Evolutionary conservation across 768 basidiomycete species (phyloP).

Genomic region (Trametes punicea): DNA sequence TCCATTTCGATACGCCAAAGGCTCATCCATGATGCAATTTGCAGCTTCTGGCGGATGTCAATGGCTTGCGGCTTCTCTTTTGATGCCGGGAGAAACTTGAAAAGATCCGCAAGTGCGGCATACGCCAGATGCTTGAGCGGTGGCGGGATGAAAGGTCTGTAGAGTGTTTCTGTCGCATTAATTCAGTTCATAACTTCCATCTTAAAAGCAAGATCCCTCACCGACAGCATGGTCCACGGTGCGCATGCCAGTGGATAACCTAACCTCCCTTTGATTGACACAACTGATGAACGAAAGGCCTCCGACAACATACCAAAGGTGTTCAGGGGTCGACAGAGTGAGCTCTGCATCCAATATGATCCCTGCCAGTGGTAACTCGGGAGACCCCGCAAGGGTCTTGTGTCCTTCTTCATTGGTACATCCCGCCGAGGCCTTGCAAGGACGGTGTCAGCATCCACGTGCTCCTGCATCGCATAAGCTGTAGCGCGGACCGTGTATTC

Average conservation of each 20-base stretch:
- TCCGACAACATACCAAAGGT: conserved; percentile 72
- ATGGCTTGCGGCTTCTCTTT: conserved; percentile 57
- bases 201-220: no score
- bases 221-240: conserved; percentile 79
- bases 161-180: conserved; percentile 55
- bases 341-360: conserved; percentile 78
- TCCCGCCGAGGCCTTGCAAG: no score
- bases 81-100: conserved; percentile 65
- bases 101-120: conserved; percentile 65
- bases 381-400: conserved; percentile 57
- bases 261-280: no score
- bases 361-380: conserved; percentile 61
- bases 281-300: conserved; percentile 7
- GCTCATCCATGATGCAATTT: conserved; percentile 80
- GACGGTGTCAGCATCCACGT: neutral
- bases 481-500: conserved; percentile 55
- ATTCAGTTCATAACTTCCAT: no score
- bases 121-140: conserved; percentile 66
- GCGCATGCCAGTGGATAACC: conserved; percentile 77
- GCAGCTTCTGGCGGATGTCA: conserved; percentile 59
- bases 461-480: neutral
- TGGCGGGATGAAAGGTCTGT: conserved; percentile 49
- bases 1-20: conserved; percentile 63
- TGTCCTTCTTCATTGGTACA: conserved; percentile 67
- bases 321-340: conserved; percentile 68